A percentile compares a stretch with the other conserved stretches of the same genome.
These are phyloP conservation scores for Nicotiana tabacum DNA, from an alignment of 257 asterid genomes.

Conservation along the genomic window DNA sequence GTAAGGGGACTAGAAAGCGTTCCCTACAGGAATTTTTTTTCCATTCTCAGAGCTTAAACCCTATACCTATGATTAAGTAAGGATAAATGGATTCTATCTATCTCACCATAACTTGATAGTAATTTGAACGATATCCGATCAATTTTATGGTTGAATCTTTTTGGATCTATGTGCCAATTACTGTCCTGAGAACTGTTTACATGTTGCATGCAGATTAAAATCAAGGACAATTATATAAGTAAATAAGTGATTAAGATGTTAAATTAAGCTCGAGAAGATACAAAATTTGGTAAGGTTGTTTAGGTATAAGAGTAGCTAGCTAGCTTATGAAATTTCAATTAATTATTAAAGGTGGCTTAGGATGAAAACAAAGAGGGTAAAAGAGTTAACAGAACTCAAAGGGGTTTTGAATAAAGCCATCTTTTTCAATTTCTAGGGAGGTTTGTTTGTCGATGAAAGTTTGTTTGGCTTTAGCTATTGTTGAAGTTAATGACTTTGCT, in stretches of 20 bases:
- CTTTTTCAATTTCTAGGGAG: constrained; percentile 3
- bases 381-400: background rate
- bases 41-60: no score
- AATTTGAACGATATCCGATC: background rate
- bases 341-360: background rate
- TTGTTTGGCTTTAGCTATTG: constrained; percentile 8
- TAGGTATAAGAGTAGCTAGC: background rate
- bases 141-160: background rate
- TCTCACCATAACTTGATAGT: no score
- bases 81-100: no score
- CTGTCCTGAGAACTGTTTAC: background rate
- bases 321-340: background rate
- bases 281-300: background rate
- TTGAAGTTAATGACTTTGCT: constrained; percentile 8
- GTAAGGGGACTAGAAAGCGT: no score
- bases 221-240: background rate
- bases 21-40: no score
- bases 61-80: no score
- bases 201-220: background rate
- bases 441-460: constrained; percentile 6
- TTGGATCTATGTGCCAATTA: background rate
- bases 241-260: no score
- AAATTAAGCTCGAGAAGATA: background rate
- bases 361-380: background rate
- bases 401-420: background rate